Conservation (phyloP, 1,139 yeast genomes). For the Debaryomyces coudertii region DNA sequence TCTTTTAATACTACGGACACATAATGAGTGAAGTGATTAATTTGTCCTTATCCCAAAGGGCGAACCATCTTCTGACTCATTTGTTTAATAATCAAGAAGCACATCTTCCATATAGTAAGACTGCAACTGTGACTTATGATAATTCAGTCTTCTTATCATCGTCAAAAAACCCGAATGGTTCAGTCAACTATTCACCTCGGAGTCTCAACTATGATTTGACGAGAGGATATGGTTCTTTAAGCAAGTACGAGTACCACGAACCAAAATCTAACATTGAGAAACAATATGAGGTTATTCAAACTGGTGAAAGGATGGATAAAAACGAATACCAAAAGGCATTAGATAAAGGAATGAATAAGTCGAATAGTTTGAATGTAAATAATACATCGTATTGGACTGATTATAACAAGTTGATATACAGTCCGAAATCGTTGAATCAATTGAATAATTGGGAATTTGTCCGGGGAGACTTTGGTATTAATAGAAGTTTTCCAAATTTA, state of each 20-base stretch:
- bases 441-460: slow-evolving; percentile 57
- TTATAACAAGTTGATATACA: slow-evolving; percentile 67
- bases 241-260: slow-evolving; percentile 53
- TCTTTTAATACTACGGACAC: background rate
- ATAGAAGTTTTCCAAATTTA: slow-evolving; percentile 34
- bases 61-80: slow-evolving; percentile 78
- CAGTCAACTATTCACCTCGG: slow-evolving; percentile 76
- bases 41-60: slow-evolving; percentile 67
- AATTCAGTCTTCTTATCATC: slow-evolving; percentile 36
- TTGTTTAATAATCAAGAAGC: slow-evolving; percentile 80
- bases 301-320: slow-evolving; percentile 29
- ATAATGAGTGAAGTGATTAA: slow-evolving; percentile 73
- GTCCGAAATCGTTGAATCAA: slow-evolving; percentile 59
- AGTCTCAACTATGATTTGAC: slow-evolving; percentile 75
- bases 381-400: slow-evolving; percentile 81
- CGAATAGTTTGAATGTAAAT: slow-evolving; percentile 32
- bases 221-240: slow-evolving; percentile 66
- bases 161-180: slow-evolving; percentile 41
- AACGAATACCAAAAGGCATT: slow-evolving; percentile 65
- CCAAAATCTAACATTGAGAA: slow-evolving; percentile 14
- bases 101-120: slow-evolving; percentile 55
- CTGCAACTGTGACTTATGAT: slow-evolving; percentile 29
- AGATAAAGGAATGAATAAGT: slow-evolving; percentile 47
- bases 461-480: slow-evolving; percentile 22
- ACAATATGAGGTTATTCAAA: slow-evolving; percentile 19